These are phyloP conservation scores for Parsonsia alboflavescens DNA, from an alignment of 257 asterid genomes.

Conservation along the genomic window DNA sequence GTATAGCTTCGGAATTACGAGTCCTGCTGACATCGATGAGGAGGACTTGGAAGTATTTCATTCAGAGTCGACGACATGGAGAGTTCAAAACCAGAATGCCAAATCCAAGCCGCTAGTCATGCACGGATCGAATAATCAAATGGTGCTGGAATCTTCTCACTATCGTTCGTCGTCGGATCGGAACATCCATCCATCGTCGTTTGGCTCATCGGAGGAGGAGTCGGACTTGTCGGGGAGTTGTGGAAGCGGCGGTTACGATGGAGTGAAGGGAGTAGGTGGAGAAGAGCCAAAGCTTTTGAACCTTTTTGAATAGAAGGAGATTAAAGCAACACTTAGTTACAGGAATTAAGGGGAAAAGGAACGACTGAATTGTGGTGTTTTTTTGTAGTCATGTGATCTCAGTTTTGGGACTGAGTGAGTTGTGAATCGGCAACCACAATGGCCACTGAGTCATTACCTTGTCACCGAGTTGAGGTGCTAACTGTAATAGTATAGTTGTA, in stretches of 20 bases:
- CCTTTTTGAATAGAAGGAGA: slow-evolving; percentile 41
- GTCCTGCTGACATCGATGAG: slow-evolving; percentile 14
- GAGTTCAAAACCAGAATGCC: not conserved
- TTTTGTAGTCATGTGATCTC: not conserved
- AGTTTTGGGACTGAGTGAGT: slow-evolving; percentile 11
- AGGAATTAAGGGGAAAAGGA: not conserved
- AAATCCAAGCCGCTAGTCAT: slow-evolving; percentile 13
- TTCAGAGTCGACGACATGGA: slow-evolving; percentile 10
- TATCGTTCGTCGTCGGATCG: slow-evolving; percentile 2
- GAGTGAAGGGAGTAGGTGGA: slow-evolving; percentile 33
- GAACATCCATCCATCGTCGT: slow-evolving; percentile 23
- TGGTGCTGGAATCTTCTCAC: slow-evolving; percentile 6
- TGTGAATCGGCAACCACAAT: slow-evolving; percentile 3
- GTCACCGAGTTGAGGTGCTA: not conserved
- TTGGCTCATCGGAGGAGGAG: slow-evolving; percentile 30
- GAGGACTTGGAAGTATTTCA: slow-evolving; percentile 14
- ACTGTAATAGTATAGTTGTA: not conserved
- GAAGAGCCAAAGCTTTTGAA: slow-evolving; percentile 84
- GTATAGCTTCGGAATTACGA: slow-evolving; percentile 17
- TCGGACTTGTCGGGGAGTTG: slow-evolving; percentile 48
- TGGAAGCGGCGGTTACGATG: slow-evolving; percentile 32
- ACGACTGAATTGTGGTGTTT: not conserved
- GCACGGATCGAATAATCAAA: slow-evolving; percentile 25
- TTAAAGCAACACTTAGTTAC: not conserved
- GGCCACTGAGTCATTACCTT: not conserved